A percentile compares a stretch with the other conserved stretches of the same genome.
Evolutionary conservation across 1,139 yeast species (phyloP).

Genomic region (Zygotorulaspora mrakii): DNA sequence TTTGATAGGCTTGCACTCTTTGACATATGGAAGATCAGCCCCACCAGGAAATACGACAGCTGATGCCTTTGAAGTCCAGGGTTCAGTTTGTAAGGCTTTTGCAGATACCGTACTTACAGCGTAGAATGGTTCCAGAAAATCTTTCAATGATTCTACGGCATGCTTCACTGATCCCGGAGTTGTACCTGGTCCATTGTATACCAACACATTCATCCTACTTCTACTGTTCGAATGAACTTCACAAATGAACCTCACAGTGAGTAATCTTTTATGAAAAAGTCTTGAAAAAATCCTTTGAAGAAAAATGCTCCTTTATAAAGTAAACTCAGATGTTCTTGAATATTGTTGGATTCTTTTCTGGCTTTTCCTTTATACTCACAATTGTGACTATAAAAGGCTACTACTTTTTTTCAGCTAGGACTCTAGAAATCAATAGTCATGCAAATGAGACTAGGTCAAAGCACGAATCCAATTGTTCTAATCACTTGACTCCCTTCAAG

Average conservation of each 20-base stretch:
- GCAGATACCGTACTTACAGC: slow-evolving; percentile 76
- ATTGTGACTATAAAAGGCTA: slow-evolving; percentile 1
- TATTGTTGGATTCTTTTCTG: too few relatives aligned
- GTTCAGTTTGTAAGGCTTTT: slow-evolving; percentile 63
- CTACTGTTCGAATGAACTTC: neutral
- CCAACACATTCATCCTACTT: slow-evolving; percentile 34
- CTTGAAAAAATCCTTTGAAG: neutral
- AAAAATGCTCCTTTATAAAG: too few relatives aligned
- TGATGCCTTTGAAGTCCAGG: slow-evolving; percentile 82
- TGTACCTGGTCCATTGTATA: slow-evolving; percentile 67
- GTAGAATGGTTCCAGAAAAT: slow-evolving; percentile 79
- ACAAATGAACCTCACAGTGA: neutral
- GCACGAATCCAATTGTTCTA: too few relatives aligned
- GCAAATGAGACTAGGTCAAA: slow-evolving; percentile 5
- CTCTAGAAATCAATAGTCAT: slow-evolving; percentile 1
- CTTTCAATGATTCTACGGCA: slow-evolving; percentile 68
- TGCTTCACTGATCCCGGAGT: slow-evolving; percentile 84
- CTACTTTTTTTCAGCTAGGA: too few relatives aligned
- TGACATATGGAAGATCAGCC: slow-evolving; percentile 75
- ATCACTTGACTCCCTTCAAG: neutral
- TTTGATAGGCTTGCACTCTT: slow-evolving; percentile 56
- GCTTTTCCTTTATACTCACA: neutral
- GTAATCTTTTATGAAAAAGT: neutral
- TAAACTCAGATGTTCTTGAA: too few relatives aligned
- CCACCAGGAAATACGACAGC: slow-evolving; percentile 92